Evolutionary conservation across 305 asterid genomes (phyloP).

Genomic region (Withania somnifera): DNA sequence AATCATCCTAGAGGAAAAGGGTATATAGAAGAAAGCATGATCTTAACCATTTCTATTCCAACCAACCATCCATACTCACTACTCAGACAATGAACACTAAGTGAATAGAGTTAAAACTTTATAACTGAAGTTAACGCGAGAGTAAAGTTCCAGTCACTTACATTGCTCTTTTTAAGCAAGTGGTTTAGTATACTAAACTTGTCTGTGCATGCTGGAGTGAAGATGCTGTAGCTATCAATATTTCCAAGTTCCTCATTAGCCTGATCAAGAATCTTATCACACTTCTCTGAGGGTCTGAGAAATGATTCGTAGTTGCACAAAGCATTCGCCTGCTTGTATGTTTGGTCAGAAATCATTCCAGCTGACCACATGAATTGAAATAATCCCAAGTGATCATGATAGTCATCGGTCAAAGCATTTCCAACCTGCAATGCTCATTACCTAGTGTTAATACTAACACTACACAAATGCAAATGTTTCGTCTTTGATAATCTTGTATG

Average conservation of each 20-base stretch:
- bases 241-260: constrained; percentile 69
- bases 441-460: background rate
- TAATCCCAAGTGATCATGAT: constrained; percentile 67
- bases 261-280: constrained; percentile 38
- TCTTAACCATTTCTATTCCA: background rate
- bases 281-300: constrained; percentile 31
- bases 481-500: background rate
- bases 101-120: background rate
- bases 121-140: background rate
- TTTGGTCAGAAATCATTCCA: constrained; percentile 91
- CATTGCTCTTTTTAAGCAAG: constrained; percentile 35
- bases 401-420: constrained; percentile 81
- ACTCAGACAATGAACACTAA: background rate
- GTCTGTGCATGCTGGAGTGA: constrained; percentile 75
- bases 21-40: background rate
- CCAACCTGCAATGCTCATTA: constrained; percentile 53
- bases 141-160: constrained; percentile 20
- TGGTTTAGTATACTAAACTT: constrained; percentile 32
- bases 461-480: background rate
- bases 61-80: background rate
- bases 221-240: constrained; percentile 81
- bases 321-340: constrained; percentile 57
- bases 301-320: constrained; percentile 49
- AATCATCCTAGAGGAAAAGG: background rate
- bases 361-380: constrained; percentile 79